phyloP scores from a whole-genome alignment of 352 stramenopile species.

The Pythium chondricola region DNA sequence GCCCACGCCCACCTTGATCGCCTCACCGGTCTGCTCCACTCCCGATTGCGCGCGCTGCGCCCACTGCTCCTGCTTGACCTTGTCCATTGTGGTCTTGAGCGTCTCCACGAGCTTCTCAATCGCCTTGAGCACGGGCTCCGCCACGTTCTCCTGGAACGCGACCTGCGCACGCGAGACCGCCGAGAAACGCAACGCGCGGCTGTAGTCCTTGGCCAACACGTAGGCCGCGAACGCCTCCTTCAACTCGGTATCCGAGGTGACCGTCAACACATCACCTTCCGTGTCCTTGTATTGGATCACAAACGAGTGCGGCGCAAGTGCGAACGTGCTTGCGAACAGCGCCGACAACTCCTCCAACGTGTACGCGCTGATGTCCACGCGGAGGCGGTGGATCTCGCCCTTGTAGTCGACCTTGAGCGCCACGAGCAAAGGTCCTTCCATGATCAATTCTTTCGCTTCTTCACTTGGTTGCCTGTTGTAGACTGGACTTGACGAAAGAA shows the following conservation, averaged over 20 bases:
- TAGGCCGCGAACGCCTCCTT: slow-evolving; percentile 56
- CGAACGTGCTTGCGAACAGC: slow-evolving; percentile 61
- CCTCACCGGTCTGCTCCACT: slow-evolving; percentile 27
- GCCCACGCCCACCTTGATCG: slow-evolving; percentile 36
- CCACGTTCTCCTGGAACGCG: slow-evolving; percentile 75
- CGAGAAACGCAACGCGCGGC: slow-evolving; percentile 60
- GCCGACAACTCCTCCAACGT: slow-evolving; percentile 35
- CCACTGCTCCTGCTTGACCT: slow-evolving; percentile 80
- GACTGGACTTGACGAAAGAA: too few relatives aligned
- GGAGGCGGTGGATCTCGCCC: slow-evolving; percentile 78
- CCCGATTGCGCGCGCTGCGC: slow-evolving; percentile 37
- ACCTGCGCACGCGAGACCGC: slow-evolving; percentile 52
- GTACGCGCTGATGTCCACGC: slow-evolving; percentile 51
- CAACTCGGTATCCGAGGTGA: slow-evolving; percentile 66
- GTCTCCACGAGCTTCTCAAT: slow-evolving; percentile 80
- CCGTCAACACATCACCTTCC: slow-evolving; percentile 67
- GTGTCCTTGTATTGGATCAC: slow-evolving; percentile 78
- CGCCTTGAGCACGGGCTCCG: slow-evolving; percentile 70
- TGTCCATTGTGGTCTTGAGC: slow-evolving; percentile 70
- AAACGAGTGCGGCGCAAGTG: slow-evolving; percentile 36
- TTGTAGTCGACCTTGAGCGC: slow-evolving; percentile 79
- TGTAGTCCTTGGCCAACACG: slow-evolving; percentile 21
- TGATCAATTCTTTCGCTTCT: too few relatives aligned
- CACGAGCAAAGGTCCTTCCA: slow-evolving; percentile 37
- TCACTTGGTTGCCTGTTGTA: too few relatives aligned